Evolutionary conservation across 768 basidiomycete species (phyloP), one percentile per base, ranked within the genome.

Genomic region (Lyophyllum shimeji): DNA sequence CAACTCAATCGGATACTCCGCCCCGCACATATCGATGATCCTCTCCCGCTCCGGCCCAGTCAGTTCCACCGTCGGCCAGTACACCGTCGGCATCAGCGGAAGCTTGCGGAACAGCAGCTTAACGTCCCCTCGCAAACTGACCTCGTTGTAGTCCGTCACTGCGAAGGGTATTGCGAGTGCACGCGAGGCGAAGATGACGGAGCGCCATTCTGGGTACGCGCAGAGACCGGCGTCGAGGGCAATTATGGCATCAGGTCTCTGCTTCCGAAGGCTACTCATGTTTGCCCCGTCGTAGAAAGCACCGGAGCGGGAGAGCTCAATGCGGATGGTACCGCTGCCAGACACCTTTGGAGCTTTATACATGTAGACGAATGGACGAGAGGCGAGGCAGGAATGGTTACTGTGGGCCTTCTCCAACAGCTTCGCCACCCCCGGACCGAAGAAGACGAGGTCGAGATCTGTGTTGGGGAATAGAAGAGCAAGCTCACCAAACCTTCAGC

Each of bases 381-480:
- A 69, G 45, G 68, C 71, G 46, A 74, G 65, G 42, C 57, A 57
- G 24, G 39, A 33, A 25, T 63, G 68, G 42, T 67, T 63, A 55
- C 67, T 67, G 52, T 57, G 68, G 8, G 70, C 69, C 48, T 68
- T 67, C 23, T 69, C 65, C 24, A 72, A 60, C 7, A 76, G 60
- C 3, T 63, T 50, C n/a, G 67, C 52, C 21, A 71, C 69, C 24
- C 65, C 67, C 21, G 57, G 52, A 53, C 79, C 77, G 49, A 77
- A 75, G 53, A 81, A 62, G 34, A 71, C 68, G 17, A 81, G 65
- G 53, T 72, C 72, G 55, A 79, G 67, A 57, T 80, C 77, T 18
- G 76, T 77, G 58, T 79, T 63, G 17, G 77, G 77, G 17, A 78
- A 61, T 34, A 79, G 63, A 21, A 81, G 62, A 4, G 76, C 80